Evolutionary conservation across 2,329 filamentous ascomycete genomes (phyloP).

Genomic region (Colletotrichum eleusines): DNA sequence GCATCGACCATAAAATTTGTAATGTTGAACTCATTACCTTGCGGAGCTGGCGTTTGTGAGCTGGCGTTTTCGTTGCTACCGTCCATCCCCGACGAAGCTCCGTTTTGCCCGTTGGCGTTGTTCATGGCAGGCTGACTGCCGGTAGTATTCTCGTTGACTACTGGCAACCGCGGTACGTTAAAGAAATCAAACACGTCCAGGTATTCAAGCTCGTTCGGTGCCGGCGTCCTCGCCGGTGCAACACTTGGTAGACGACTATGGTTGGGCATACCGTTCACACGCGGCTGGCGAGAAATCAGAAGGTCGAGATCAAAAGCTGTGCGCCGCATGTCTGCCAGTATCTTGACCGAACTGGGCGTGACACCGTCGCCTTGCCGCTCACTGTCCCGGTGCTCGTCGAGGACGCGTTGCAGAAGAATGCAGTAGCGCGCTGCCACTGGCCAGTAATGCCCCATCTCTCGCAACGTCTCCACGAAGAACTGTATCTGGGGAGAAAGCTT

Average conservation of each 20-base stretch:
- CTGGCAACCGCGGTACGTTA: conserved; percentile 82
- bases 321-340: conserved; percentile 90
- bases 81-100: conserved; percentile 40
- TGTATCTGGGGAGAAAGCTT: conserved; percentile 83
- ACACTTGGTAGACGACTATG: conserved; percentile 63
- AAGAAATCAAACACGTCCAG: conserved; percentile 96
- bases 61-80: conserved; percentile 44
- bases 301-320: conserved; percentile 93
- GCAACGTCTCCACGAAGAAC: conserved; percentile 84
- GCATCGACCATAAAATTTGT: conserved; percentile 83
- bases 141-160: conserved; percentile 54
- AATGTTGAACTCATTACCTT: conserved; percentile 77
- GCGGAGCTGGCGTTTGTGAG: conserved; percentile 48
- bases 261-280: conserved; percentile 48
- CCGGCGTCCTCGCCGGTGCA: conserved; percentile 76
- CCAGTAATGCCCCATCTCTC: conserved; percentile 86
- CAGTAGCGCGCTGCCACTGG: conserved; percentile 87
- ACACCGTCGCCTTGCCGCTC: conserved; percentile 80
- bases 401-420: conserved; percentile 81
- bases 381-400: conserved; percentile 87
- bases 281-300: conserved; percentile 85
- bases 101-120: conserved; percentile 42
- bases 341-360: conserved; percentile 86
- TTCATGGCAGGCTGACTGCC: conserved; percentile 41
- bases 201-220: conserved; percentile 87